Base-by-base conservation (phyloP, 2,329 filamentous ascomycete species). In the Pleomassaria siparia region DNA sequence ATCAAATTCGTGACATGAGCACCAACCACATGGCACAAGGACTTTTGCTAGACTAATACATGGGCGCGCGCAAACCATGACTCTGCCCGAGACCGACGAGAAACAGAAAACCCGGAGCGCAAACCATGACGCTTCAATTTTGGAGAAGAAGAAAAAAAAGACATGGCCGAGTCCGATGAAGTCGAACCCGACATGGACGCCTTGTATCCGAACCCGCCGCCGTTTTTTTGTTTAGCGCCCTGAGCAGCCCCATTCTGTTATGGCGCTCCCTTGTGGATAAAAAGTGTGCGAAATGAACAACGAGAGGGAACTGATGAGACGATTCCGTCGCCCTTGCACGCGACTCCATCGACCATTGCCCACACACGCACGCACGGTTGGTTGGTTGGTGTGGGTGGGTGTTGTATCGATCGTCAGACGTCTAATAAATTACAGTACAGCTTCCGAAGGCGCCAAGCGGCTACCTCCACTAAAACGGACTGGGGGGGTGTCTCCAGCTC, bases 371-470 rank as follows among this genome's bases (percentile, higher is more conserved):
- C 42, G 56, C 54, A 56, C 53, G 54, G 46, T 56, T 53, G 43
- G 51, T 51, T 51, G 54, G 45, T 56, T 54, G 43, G 51, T 51
- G 55, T 56, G 53, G 51, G 50, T 54, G 56, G 59, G n/a, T n/a
- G n/a, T n/a, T n/a, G n/a, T n/a, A n/a, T n/a, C n/a, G n/a, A n/a
- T 65, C 54, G 51, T 61, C 55, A 55, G 62, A 59, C 54, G 55
- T 68, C 66, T 68, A 69, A 65, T n/a, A n/a, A n/a, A n/a, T n/a
- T n/a, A n/a, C n/a, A 70, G 64, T 64, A 69, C 56, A 60, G 56
- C 59, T 50, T 59, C 53, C 55, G 55, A 54, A 54, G 52, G 46
- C 49, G 58, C 59, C 56, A 58, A 54, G 52, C 45, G 42, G 48
- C 50, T 22, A 37, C 43, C 49, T 40, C 24, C 51, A 53, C 60